Conservation (phyloP, 345 rosid genomes). For the Gossypium longicalyx region DNA sequence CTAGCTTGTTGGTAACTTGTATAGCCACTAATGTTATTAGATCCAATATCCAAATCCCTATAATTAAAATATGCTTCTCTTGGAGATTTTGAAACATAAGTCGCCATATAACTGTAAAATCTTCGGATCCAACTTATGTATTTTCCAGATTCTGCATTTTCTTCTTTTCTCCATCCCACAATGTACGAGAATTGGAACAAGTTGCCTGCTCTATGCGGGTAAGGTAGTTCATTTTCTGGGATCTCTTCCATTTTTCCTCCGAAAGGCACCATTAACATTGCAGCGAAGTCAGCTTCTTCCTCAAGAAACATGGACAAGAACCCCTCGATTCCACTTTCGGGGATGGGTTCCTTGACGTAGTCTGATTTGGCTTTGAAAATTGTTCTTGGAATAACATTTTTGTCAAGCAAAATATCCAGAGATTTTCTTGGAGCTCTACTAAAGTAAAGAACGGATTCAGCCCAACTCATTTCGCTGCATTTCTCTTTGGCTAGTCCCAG, state of each 20-base stretch:
- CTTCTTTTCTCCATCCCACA: neutral
- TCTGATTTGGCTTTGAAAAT: conserved; percentile 3
- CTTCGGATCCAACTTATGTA: conserved; percentile 1
- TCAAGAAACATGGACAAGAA: neutral
- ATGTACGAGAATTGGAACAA: neutral
- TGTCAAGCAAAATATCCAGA: neutral
- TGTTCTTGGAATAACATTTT: neutral
- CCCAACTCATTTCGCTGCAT: neutral
- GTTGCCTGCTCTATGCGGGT: conserved; percentile 10
- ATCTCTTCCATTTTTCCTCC: conserved; percentile 7
- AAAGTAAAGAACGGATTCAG: neutral
- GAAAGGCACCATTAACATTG: neutral
- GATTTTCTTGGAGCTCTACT: neutral
- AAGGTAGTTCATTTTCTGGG: neutral
- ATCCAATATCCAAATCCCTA: conserved; percentile 7
- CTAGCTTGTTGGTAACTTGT: neutral
- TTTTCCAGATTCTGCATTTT: neutral
- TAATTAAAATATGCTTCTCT: neutral
- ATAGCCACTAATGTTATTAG: neutral
- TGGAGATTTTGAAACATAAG: neutral
- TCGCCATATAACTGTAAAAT: neutral
- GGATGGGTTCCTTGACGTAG: neutral
- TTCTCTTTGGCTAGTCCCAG: neutral
- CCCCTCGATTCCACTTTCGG: neutral
- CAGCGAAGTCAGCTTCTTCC: neutral